Evolutionary conservation across 2,329 filamentous ascomycete species (phyloP).

Genomic region (Byssoonygena ceratinophila): DNA sequence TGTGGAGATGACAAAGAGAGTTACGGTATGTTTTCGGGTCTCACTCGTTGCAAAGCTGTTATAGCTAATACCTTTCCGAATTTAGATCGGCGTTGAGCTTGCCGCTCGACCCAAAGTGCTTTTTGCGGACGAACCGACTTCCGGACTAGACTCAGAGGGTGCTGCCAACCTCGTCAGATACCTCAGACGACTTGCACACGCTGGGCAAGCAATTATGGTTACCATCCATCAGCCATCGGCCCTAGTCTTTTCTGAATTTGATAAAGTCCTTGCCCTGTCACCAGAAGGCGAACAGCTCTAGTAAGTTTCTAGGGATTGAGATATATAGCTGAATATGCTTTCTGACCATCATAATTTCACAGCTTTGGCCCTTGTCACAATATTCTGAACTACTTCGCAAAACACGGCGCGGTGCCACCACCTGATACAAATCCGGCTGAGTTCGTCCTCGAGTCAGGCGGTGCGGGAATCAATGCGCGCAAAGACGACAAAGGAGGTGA

Average conservation of each 20-base stretch:
- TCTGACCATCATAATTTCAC: constrained; percentile 53
- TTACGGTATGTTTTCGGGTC: constrained; percentile 95
- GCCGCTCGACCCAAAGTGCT: constrained; percentile 83
- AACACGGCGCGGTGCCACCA: constrained; percentile 51
- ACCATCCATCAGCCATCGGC: constrained; percentile 97
- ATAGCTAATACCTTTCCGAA: too few species aligned
- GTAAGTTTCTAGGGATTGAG: too few species aligned
- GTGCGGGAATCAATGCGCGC: constrained; percentile 41
- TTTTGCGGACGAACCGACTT: constrained; percentile 90
- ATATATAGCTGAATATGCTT: too few species aligned
- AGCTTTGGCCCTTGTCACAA: constrained; percentile 51
- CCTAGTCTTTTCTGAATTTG: constrained; percentile 82
- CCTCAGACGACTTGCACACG: constrained; percentile 78
- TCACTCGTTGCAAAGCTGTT: constrained; percentile 87
- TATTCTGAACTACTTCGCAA: constrained; percentile 54
- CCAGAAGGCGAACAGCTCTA: too few species aligned
- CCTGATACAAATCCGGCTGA: constrained; percentile 62
- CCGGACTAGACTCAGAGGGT: constrained; percentile 83
- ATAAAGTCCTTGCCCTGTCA: too few species aligned
- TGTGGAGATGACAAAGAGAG: constrained; percentile 58
- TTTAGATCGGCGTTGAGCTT: constrained; percentile 38
- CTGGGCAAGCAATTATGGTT: constrained; percentile 86
- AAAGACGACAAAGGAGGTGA: constrained; percentile 49
- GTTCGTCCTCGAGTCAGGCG: constrained; percentile 55
- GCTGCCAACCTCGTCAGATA: constrained; percentile 86